Evolutionary conservation across 2,329 filamentous ascomycete genomes (phyloP).

Genomic region (Amylocarpus encephaloides): DNA sequence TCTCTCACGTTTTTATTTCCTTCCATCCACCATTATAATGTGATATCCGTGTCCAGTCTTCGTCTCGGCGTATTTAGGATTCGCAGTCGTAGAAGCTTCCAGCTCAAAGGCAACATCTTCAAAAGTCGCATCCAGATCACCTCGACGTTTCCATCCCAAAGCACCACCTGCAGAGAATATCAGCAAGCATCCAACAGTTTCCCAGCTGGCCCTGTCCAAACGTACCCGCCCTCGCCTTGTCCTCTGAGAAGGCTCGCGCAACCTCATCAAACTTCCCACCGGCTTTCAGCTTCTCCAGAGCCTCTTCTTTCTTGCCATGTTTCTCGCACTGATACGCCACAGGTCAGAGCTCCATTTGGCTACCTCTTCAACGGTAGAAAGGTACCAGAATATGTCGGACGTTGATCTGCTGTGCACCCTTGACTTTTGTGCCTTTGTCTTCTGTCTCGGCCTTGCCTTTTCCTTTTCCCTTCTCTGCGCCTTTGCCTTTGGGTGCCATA

Average conservation of each 20-base stretch:
- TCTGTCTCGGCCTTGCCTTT: conserved; percentile 37
- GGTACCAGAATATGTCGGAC: conserved; percentile 57
- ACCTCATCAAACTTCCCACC: conserved; percentile 71
- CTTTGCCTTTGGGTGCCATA: conserved; percentile 30
- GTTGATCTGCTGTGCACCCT: conserved; percentile 63
- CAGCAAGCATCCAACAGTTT: neutral
- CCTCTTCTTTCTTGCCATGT: conserved; percentile 71
- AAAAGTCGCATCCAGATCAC: conserved; percentile 60
- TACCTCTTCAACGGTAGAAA: neutral
- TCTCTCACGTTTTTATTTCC: conserved; percentile 21
- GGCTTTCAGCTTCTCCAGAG: conserved; percentile 57
- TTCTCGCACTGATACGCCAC: conserved; percentile 55
- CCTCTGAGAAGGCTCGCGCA: conserved; percentile 65
- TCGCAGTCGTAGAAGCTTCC: conserved; percentile 56
- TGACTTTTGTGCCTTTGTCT: conserved; percentile 39
- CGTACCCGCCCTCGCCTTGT: conserved; percentile 63
- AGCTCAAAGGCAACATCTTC: conserved; percentile 67
- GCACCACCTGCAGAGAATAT: conserved; percentile 49
- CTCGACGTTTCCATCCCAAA: conserved; percentile 67
- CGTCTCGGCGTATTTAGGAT: conserved; percentile 60
- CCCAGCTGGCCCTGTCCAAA: neutral
- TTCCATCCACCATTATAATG: conserved; percentile 62
- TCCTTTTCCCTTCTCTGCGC: conserved; percentile 27
- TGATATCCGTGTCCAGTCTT: conserved; percentile 76
- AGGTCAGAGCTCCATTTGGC: conserved; percentile 10